A percentile compares a stretch with the other conserved stretches of the same genome.
These are phyloP conservation scores for Trichopus zeylanicus DNA, from an alignment of 116 monocot species.

Conservation along the genomic window DNA sequence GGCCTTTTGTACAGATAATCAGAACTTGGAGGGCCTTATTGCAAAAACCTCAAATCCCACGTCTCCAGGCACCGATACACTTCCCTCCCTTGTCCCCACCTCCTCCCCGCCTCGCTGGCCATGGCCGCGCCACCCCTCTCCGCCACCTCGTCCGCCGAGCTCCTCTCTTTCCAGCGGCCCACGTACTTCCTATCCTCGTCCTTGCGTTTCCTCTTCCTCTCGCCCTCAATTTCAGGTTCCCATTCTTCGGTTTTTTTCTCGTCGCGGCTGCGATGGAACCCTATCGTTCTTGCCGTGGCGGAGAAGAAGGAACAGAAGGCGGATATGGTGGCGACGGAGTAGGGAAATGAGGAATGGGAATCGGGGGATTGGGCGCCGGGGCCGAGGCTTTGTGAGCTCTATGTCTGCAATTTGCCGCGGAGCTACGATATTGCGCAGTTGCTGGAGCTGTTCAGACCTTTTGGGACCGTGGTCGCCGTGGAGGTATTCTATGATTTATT, in stretches of 20 bases:
- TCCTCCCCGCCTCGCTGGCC: constrained; percentile 4
- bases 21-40: too few species aligned
- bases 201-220: not conserved
- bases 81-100: constrained; percentile 3
- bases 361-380: too few species aligned
- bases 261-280: too few species aligned
- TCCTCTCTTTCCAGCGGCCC: not conserved
- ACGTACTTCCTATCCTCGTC: not conserved
- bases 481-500: constrained; percentile 35
- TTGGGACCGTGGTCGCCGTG: constrained; percentile 55
- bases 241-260: too few species aligned
- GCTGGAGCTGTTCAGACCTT: constrained; percentile 51
- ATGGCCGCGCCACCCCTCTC: not conserved
- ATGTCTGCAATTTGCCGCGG: constrained; percentile 75
- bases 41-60: too few species aligned
- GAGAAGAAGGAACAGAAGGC: not conserved
- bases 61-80: too few species aligned
- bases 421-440: constrained; percentile 57
- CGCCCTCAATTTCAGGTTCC: not conserved
- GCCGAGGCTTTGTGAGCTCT: constrained; percentile 55
- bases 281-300: too few species aligned
- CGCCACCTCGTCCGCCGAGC: not conserved
- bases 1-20: too few species aligned
- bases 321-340: not conserved
- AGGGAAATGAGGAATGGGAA: too few species aligned